Evolutionary conservation across 495 filamentous ascomycete species (phyloP).

Genomic region (Pyrenula aspistea): DNA sequence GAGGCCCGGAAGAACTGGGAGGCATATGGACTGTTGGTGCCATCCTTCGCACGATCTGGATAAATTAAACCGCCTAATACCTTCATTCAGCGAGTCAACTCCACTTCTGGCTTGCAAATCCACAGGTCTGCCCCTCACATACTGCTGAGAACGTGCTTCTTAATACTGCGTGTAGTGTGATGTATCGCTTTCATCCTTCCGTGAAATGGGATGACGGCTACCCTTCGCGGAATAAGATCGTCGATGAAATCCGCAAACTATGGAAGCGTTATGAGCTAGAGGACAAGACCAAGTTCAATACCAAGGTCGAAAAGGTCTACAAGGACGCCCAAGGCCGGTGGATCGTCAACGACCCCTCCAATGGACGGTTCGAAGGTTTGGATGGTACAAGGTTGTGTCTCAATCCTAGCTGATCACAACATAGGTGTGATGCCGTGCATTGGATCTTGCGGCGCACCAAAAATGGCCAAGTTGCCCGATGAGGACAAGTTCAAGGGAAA

Average conservation of each 20-base stretch:
- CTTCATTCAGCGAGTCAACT: slow-evolving; percentile 57
- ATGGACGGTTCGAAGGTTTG: slow-evolving; percentile 60
- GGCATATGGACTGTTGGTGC: slow-evolving; percentile 72
- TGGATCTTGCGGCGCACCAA: slow-evolving; percentile 68
- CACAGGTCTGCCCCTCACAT: slow-evolving; percentile 28
- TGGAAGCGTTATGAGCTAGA: slow-evolving; percentile 70
- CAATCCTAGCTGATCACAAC: too few species aligned
- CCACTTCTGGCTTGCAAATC: slow-evolving; percentile 70
- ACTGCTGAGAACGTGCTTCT: not conserved
- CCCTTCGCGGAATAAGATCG: slow-evolving; percentile 60
- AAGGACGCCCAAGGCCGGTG: slow-evolving; percentile 58
- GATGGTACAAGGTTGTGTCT: not conserved
- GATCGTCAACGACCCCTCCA: slow-evolving; percentile 61
- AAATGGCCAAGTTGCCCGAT: slow-evolving; percentile 53
- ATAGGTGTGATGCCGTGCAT: slow-evolving; percentile 51
- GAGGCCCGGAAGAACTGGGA: slow-evolving; percentile 48
- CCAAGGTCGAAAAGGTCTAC: slow-evolving; percentile 52
- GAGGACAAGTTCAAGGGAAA: slow-evolving; percentile 55
- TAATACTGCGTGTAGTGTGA: slow-evolving; percentile 29
- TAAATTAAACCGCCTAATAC: too few species aligned
- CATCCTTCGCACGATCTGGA: not conserved
- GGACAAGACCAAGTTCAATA: slow-evolving; percentile 58
- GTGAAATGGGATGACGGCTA: slow-evolving; percentile 64
- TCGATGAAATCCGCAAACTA: slow-evolving; percentile 53
- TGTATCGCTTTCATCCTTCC: slow-evolving; percentile 82